Conservation (phyloP, 129 eudicot genomes). For the Centaurea solstitialis region DNA sequence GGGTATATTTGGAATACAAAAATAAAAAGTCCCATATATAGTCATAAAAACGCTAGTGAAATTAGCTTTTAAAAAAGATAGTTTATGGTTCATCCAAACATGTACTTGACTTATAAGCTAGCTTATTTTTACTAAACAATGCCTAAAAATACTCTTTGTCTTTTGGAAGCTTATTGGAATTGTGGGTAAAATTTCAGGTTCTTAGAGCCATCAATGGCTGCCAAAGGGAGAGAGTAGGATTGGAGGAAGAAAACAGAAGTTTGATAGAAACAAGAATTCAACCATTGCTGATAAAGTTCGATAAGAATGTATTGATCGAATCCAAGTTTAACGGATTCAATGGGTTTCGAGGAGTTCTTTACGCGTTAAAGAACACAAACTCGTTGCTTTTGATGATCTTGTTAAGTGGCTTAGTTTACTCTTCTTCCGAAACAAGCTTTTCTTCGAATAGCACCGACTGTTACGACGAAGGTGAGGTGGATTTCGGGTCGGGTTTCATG, state of each 20-base stretch:
- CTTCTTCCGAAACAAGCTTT: conserved; percentile 46
- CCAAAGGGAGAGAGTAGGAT: conserved; percentile 58
- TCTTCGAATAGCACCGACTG: conserved; percentile 22
- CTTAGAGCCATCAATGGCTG: conserved; percentile 63
- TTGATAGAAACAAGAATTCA: conserved; percentile 52
- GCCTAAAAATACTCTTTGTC: background rate
- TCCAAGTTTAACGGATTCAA: conserved; percentile 60
- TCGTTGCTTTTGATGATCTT: conserved; percentile 50
- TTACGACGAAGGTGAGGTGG: background rate
- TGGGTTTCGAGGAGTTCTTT: conserved; percentile 59
- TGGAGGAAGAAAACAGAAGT: conserved; percentile 59
- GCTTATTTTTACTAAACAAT: too few relatives aligned
- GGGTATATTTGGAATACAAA: too few relatives aligned
- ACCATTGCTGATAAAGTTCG: conserved; percentile 47
- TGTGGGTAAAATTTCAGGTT: conserved; percentile 38
- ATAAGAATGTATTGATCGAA: conserved; percentile 42
- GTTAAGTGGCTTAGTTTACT: conserved; percentile 46
- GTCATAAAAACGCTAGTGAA: too few relatives aligned
- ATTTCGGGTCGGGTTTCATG: conserved; percentile 57
- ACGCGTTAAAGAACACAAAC: conserved; percentile 52
- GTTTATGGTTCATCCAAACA: too few relatives aligned
- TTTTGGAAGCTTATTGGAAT: background rate
- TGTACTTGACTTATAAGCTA: too few relatives aligned
- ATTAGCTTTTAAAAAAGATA: too few relatives aligned
- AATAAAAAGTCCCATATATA: too few relatives aligned